Evolutionary conservation across 2,329 filamentous ascomycete species (phyloP).

Genomic region (Pseudogymnoascus sp.): DNA sequence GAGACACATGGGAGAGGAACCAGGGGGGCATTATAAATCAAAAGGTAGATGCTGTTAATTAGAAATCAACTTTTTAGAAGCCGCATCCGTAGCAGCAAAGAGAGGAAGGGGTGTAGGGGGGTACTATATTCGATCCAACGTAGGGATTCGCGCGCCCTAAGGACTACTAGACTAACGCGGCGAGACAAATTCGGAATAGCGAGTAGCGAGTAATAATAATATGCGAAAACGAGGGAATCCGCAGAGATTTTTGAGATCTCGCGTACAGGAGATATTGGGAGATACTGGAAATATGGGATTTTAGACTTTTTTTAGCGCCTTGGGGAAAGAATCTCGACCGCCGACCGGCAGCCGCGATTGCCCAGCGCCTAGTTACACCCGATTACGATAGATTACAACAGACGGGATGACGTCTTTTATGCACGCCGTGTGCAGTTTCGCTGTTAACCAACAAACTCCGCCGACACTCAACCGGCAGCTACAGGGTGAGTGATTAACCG

Average conservation of each 20-base stretch:
- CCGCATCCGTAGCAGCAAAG: background rate
- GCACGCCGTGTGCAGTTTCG: background rate
- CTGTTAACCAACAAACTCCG: background rate
- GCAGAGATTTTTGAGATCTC: background rate
- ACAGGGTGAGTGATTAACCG: background rate
- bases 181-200: background rate
- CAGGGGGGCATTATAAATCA: slow-evolving; percentile 4
- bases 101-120: background rate
- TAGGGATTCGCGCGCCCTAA: background rate
- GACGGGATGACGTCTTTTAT: background rate
- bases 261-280: background rate
- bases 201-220: background rate
- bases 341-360: background rate
- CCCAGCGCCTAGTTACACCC: background rate
- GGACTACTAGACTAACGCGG: background rate
- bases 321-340: background rate
- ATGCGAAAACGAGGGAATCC: background rate
- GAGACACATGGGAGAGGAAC: background rate
- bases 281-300: background rate
- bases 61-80: background rate
- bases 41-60: background rate
- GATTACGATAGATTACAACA: background rate
- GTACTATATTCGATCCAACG: background rate
- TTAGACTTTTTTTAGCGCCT: slow-evolving; percentile 1
- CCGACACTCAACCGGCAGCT: background rate